Evolutionary conservation across 139 green algal species (phyloP), one percentile per base, ranked within the genome.

Genomic region (Chlorella sp.): DNA sequence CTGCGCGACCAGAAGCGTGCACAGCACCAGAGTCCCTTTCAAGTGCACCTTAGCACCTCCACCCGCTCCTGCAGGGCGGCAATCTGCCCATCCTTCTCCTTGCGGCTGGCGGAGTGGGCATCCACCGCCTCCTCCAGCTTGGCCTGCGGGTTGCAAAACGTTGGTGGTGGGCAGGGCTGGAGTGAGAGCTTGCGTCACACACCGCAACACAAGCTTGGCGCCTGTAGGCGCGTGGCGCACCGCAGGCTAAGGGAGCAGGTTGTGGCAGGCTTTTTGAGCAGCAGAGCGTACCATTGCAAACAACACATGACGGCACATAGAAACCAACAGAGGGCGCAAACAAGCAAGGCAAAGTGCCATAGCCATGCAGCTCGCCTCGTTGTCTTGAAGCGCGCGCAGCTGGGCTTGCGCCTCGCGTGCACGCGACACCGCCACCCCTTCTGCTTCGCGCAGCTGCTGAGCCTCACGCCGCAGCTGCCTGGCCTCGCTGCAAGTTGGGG

Each of bases 61-160:
- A 83, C 20, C 77, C 74, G 58, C 77, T n/a, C 38, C 60, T 43
- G 19, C 40, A 83, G 77, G 26, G 32, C 5, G 0, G 22, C 32
- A 6, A 73, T 83, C n/a, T 51, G 36, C 0, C 6, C 58, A 38
- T 68, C n/a, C 40, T 73, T 46, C 58, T 56, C 77, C 38, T 58
- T 34, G 24, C 73, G 73, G 40, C 30, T 32, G 2, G 64, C 26
- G n/a, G 40, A 74, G 56, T 83, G 41, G 9, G 77, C 77, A 56
- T 83, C 77, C 56, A 83, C 58, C 28, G 65, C 54, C 34, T 40
- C 54, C 54, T 82, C 75, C 22, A 81, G 75, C 51, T 81, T 13
- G 46, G 46, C 46, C 46, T 54, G 11, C 46, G 11, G 46, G 46
- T 54, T 11, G 11, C 46, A 54, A 54, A 54, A 54, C 11, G 46